A percentile compares a stretch with the other conserved stretches of the same genome.
Evolutionary conservation across 768 basidiomycete species (phyloP).

Genomic region (Naganishia randhawae): DNA sequence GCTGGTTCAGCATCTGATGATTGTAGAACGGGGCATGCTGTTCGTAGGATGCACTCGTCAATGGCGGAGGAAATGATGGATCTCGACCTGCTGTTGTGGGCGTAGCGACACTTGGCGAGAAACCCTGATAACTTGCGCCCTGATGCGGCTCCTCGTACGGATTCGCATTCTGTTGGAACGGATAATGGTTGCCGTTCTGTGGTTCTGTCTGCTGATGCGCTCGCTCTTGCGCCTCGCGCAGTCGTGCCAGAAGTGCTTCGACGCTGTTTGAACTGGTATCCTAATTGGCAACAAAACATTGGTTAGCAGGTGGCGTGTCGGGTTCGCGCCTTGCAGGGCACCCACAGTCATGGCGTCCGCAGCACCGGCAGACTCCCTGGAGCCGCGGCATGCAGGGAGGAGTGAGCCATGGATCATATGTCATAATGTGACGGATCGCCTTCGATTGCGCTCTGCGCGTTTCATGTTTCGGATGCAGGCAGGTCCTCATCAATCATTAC

Average conservation of each 20-base stretch:
- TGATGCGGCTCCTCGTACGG: neutral
- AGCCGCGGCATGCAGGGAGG: no score
- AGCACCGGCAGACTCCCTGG: no score
- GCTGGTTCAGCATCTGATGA: neutral
- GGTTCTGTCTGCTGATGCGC: neutral
- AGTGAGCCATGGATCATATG: no score
- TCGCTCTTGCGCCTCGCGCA: conserved; percentile 4
- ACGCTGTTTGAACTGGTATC: neutral
- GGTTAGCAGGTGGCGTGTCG: neutral
- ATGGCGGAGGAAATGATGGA: neutral
- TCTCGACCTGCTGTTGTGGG: neutral
- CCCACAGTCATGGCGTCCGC: no score
- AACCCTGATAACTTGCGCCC: neutral
- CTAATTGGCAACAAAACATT: neutral
- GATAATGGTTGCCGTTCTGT: neutral
- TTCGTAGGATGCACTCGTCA: neutral
- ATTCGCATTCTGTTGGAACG: neutral
- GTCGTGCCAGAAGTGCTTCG: conserved; percentile 9
- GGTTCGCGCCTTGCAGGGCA: neutral
- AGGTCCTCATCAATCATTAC: neutral
- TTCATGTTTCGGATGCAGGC: conserved; percentile 5
- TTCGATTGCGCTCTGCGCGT: neutral
- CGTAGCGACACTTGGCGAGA: neutral
- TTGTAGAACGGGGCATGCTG: neutral
- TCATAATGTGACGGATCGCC: neutral